phyloP scores from a whole-genome alignment of 2,329 filamentous ascomycete species.

The Calonectria pseudoturangicola region DNA sequence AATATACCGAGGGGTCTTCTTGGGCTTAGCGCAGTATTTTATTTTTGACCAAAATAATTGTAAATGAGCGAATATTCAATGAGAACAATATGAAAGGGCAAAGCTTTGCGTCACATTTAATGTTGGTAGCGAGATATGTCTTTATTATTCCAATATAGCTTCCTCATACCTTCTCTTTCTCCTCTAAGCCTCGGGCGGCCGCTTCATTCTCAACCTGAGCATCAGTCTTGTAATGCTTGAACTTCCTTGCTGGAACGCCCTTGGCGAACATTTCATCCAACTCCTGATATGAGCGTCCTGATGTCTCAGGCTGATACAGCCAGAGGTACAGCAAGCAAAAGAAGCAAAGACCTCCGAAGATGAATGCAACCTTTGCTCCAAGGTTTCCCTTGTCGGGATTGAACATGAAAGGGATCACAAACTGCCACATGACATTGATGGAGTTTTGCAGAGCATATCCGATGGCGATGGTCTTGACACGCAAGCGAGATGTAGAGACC shows the following conservation, averaged over 20 bases:
- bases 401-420: conserved; percentile 45
- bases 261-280: conserved; percentile 46
- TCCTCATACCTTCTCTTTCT: neutral
- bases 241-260: conserved; percentile 36
- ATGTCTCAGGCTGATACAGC: conserved; percentile 47
- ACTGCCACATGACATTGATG: conserved; percentile 46
- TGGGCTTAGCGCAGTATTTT: no score
- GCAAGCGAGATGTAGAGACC: conserved; percentile 41
- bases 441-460: conserved; percentile 37
- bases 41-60: no score
- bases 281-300: conserved; percentile 47
- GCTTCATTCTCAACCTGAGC: conserved; percentile 38
- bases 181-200: conserved; percentile 24
- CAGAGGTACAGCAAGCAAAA: conserved; percentile 40
- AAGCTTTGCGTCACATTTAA: no score
- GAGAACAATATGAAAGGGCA: no score
- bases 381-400: conserved; percentile 45
- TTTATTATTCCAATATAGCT: no score
- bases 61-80: no score
- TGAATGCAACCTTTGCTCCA: conserved; percentile 43
- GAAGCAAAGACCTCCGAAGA: conserved; percentile 43
- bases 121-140: rapidly evolving
- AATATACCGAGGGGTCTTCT: no score
- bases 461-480: conserved; percentile 46
- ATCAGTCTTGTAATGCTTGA: conserved; percentile 39